Conservation (phyloP, 768 basidiomycete species). For the Fibroporia radiculosa region DNA sequence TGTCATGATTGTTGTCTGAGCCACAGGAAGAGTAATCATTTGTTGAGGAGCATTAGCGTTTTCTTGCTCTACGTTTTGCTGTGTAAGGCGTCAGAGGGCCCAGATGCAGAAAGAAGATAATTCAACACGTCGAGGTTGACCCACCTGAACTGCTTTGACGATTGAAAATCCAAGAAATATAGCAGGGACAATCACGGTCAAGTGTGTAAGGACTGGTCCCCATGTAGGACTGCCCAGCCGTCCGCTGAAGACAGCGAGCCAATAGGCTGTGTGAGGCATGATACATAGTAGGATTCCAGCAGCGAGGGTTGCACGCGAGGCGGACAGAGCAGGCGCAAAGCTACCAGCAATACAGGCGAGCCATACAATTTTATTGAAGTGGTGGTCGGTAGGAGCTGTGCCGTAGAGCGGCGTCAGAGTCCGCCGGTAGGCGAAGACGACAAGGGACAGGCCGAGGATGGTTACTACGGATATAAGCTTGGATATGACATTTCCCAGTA, state of each 20-base stretch:
- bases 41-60: slow-evolving; percentile 14
- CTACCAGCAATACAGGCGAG: slow-evolving; percentile 24
- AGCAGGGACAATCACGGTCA: slow-evolving; percentile 47
- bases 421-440: slow-evolving; percentile 54
- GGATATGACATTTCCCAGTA: slow-evolving; percentile 7
- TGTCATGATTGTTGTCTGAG: slow-evolving; percentile 19
- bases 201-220: slow-evolving; percentile 57
- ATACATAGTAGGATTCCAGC: slow-evolving; percentile 34
- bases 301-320: slow-evolving; percentile 26
- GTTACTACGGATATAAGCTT: slow-evolving; percentile 15
- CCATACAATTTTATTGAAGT: slow-evolving; percentile 36
- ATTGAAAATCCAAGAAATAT: slow-evolving; percentile 42
- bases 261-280: slow-evolving; percentile 60
- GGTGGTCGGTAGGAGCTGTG: slow-evolving; percentile 41
- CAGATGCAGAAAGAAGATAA: neutral
- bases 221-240: slow-evolving; percentile 42
- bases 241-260: slow-evolving; percentile 52
- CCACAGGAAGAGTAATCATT: slow-evolving; percentile 19
- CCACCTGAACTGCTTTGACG: slow-evolving; percentile 33
- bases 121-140: slow-evolving; percentile 13
- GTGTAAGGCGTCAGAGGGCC: neutral
- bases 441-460: slow-evolving; percentile 39
- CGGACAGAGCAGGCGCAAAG: slow-evolving; percentile 26
- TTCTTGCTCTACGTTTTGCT: slow-evolving; percentile 13
- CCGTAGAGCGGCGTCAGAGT: slow-evolving; percentile 67